Base-by-base conservation (phyloP, 495 filamentous ascomycete genomes). In the Pyronema domesticum region DNA sequence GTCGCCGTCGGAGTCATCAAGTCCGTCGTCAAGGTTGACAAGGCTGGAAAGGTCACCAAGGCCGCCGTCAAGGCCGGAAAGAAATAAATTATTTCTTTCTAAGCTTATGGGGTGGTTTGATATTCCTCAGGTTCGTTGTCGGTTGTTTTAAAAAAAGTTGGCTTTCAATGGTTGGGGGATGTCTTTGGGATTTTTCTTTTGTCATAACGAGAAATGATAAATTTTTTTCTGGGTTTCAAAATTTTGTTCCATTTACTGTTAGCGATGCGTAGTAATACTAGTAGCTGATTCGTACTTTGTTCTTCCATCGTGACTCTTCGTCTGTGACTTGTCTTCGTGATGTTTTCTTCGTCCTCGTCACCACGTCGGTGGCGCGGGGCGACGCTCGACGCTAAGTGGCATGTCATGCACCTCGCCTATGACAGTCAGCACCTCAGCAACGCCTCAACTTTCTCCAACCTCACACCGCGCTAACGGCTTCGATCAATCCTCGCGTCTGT, bases 1-100 rank as follows among this genome's bases (percentile, higher is more conserved):
- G 89, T 95, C 58, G 91, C 89, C 59, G 91, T 98, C 73, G 89
- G 89, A 79, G 89, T 93, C 73, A 86, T 93, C 76, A 87, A 87
- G 76, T 76, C 76, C 63, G 87, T 91, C 62, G 76, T 74, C 69
- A 94, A 94, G 83, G 68, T 75, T 62, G 74, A 79, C 55, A 80
- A 78, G 69, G 71, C 63, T 56, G 80, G 79, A 55, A 87, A 86
- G 76, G 84, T 86, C 69, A 86, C 82, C 71, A 85, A 83, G 70
- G 68, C 70, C 53, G 70, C 68, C 42, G 59, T 63, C 54, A 70
- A 70, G 67, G 68, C 68, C 46, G 59, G 57, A 55, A 70, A 70
- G 62, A 64, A 64, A 64, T 64, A 64, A 59, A 64, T 45, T 42
- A 13, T 42, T 50, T 50, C 19, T 34, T 50, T 50, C 30, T 50